Percentiles rank a stretch among this genome's conserved stretches.
Evolutionary conservation across 1,284 basidiomycete genomes (phyloP).

Genomic region (Ceratobasidium sp.): DNA sequence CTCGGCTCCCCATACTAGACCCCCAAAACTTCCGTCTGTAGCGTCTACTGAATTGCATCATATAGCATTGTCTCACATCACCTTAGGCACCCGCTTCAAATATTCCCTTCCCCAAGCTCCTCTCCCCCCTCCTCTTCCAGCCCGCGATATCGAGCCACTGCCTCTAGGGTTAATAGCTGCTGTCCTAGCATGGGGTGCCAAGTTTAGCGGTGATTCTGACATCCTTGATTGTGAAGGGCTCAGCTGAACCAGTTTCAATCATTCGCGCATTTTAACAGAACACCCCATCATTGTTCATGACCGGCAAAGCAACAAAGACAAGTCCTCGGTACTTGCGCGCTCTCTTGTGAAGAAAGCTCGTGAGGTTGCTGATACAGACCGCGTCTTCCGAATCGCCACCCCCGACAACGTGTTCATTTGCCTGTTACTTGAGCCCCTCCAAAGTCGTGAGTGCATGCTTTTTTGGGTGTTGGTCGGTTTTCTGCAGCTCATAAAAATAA

Average conservation of each 20-base stretch:
- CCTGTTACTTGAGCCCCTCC: slow-evolving; percentile 73
- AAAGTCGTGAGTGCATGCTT: slow-evolving; percentile 70
- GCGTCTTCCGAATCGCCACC: slow-evolving; percentile 81
- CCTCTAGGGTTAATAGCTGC: slow-evolving; percentile 82
- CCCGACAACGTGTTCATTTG: slow-evolving; percentile 81
- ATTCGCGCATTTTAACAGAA: slow-evolving; percentile 58
- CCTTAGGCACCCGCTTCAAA: slow-evolving; percentile 41
- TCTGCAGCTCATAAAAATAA: slow-evolving; percentile 31
- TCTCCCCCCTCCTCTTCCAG: slow-evolving; percentile 36
- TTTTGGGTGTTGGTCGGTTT: not conserved
- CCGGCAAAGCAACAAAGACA: slow-evolving; percentile 63
- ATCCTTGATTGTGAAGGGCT: not conserved
- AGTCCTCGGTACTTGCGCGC: slow-evolving; percentile 51
- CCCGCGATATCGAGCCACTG: slow-evolving; percentile 54
- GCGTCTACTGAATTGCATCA: slow-evolving; percentile 75
- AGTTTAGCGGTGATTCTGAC: slow-evolving; percentile 59
- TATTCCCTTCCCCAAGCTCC: slow-evolving; percentile 39
- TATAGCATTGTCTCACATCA: slow-evolving; percentile 53
- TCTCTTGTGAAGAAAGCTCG: slow-evolving; percentile 78
- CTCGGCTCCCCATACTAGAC: slow-evolving; percentile 43
- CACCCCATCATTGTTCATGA: slow-evolving; percentile 82
- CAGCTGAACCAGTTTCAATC: slow-evolving; percentile 4
- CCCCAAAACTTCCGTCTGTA: slow-evolving; percentile 62
- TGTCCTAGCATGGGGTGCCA: slow-evolving; percentile 90
- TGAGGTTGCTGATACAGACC: slow-evolving; percentile 83